Conservation (phyloP, 768 basidiomycete species). For the Mycena rosella region DNA sequence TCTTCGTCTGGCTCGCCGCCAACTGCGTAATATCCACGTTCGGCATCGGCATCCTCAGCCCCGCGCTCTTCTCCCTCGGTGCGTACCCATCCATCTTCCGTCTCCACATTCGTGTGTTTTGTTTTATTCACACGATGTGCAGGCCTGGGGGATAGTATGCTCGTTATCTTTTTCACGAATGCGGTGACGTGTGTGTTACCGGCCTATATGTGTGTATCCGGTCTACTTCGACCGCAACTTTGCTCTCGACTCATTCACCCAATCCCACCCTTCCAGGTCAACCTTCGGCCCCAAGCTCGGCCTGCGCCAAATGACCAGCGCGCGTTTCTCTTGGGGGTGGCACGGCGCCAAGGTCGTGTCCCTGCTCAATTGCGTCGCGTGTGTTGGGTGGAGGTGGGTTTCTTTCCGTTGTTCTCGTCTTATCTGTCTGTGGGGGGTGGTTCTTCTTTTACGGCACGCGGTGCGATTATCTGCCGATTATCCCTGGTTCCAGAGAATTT, state of each 20-base stretch:
- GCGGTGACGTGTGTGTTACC: conserved; percentile 46
- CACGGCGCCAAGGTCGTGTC: conserved; percentile 34
- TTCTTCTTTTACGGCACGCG: too few relatives aligned
- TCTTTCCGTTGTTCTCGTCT: neutral
- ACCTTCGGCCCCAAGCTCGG: conserved; percentile 90
- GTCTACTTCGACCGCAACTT: too few relatives aligned
- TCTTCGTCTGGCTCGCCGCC: conserved; percentile 46
- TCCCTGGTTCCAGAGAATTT: too few relatives aligned
- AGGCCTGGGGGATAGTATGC: conserved; percentile 52
- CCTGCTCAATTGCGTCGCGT: conserved; percentile 56
- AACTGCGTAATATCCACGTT: conserved; percentile 45
- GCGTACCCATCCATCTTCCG: too few relatives aligned
- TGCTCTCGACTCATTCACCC: too few relatives aligned
- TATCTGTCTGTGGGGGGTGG: too few relatives aligned
- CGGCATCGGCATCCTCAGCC: conserved; percentile 54
- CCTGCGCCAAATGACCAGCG: conserved; percentile 87
- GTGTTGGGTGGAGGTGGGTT: conserved; percentile 53
- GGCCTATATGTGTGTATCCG: conserved; percentile 48
- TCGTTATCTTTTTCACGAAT: conserved; percentile 58
- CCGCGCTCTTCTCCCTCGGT: conserved; percentile 49
- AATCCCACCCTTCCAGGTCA: too few relatives aligned
- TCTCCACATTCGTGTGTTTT: too few relatives aligned
- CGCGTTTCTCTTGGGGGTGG: conserved; percentile 59
- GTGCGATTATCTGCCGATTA: too few relatives aligned
- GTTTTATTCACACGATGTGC: too few relatives aligned